Evolutionary conservation across 2,329 filamentous ascomycete species (phyloP).

Genomic region (Arthrobotrys musiformis): DNA sequence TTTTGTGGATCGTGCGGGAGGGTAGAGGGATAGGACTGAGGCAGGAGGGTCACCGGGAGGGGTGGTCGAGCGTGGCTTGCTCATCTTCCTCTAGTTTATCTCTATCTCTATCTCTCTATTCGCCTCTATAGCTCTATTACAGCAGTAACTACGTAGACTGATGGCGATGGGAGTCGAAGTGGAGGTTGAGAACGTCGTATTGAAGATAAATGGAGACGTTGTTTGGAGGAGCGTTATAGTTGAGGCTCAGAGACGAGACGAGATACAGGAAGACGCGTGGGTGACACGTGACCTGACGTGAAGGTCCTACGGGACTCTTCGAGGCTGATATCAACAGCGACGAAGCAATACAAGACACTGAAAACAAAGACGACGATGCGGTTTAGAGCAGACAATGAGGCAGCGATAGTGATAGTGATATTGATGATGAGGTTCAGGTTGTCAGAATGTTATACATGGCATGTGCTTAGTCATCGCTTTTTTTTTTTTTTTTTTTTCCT

Average conservation of each 20-base stretch:
- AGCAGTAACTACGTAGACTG: not conserved
- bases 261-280: not conserved
- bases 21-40: slow-evolving; percentile 47
- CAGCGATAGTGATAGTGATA: not conserved
- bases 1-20: slow-evolving; percentile 30
- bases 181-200: not conserved
- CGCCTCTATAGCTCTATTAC: too few species aligned
- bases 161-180: not conserved
- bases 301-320: not conserved
- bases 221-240: not conserved
- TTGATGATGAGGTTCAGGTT: not conserved
- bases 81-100: slow-evolving; percentile 7
- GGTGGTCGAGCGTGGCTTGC: slow-evolving; percentile 48
- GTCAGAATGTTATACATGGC: not conserved
- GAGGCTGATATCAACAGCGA: not conserved
- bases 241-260: not conserved
- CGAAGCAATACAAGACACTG: not conserved
- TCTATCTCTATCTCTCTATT: not conserved
- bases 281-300: slow-evolving; percentile 5
- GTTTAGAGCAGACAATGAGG: not conserved
- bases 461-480: not conserved
- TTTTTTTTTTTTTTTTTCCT: not conserved
- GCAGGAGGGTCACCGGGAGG: slow-evolving; percentile 48
- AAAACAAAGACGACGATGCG: not conserved
- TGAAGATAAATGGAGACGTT: too few species aligned